Base-by-base conservation (phyloP, 108 stramenopile species). In the Stephanodiscus triporus region DNA sequence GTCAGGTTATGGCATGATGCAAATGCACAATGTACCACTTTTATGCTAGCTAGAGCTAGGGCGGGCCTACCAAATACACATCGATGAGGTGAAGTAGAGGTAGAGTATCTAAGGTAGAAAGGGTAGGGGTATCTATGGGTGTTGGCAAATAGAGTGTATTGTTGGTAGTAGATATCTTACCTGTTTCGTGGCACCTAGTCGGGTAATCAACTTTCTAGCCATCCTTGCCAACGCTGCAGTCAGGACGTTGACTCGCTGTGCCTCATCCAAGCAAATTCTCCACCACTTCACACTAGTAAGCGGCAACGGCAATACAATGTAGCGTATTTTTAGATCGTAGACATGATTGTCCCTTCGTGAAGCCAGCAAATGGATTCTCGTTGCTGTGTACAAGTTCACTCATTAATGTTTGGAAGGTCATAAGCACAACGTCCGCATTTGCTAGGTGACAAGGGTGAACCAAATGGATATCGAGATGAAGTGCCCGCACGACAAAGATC, bases 211-310 rank as follows among this genome's bases (percentile, higher is more conserved):
- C 42, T 86, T 85, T 56, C 85, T 37, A n/a, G 91, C 91, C 91
- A 92, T 92, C 55, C 62, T 63, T 24, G 91, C 91, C 7, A 87
- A 86, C 30, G 76, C 72, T 22, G 91, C 85, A 27, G 89, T 89
- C 30, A 88, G 82, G 36, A 73, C 57, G 68, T 89, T 86, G 2
- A 92, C 82, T 10, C 84, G 63, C 68, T 92, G 91, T 24, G 91
- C 91, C 72, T 92, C 91, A 61, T 92, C 90, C 11, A 91, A 77
- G 32, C 75, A 78, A 10, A 91, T 61, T 40, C 91, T 73, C 85
- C 86, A 87, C 65, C 73, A 92, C 11, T 72, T 47, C 42, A 90
- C 87, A 57, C 75, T 72, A 13, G 61, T 63, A 13, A 92, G 66
- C n/a, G 91, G 91, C 9, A 88, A 89, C 6, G 91, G 89, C 26